These are phyloP conservation scores for Scenedesmus sp. DNA, from an alignment of 163 green algal species.

Conservation along the genomic window DNA sequence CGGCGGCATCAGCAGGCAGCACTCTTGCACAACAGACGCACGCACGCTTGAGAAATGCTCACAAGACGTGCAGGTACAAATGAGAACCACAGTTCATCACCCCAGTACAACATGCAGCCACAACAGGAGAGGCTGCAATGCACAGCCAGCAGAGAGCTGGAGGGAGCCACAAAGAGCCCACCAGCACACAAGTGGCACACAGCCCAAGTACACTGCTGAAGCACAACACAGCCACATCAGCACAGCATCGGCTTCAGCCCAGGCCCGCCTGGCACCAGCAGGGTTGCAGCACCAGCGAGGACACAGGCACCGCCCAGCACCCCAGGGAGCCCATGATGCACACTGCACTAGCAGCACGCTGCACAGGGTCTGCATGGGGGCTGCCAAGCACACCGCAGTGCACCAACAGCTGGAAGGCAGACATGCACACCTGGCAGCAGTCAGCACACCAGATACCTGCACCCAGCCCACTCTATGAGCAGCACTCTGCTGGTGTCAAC, in stretches of 20 bases:
- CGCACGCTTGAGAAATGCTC: constrained; percentile 2
- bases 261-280: not conserved
- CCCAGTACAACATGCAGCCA: not conserved
- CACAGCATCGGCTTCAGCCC: not conserved
- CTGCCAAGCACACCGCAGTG: not conserved
- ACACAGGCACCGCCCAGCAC: not conserved
- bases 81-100: not conserved
- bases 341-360: not conserved
- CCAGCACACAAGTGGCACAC: not conserved
- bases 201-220: not conserved
- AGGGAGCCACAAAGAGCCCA: not conserved
- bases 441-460: not conserved
- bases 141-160: not conserved
- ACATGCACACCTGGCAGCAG: not conserved
- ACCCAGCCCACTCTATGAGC: too few species aligned
- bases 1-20: not conserved
- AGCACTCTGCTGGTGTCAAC: not conserved
- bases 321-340: not conserved
- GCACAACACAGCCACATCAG: not conserved
- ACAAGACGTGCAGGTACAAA: constrained; percentile 1
- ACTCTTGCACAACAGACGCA: not conserved
- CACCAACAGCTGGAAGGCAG: not conserved
- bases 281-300: not conserved
- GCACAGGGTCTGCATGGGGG: not conserved
- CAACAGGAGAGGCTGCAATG: not conserved